A percentile compares a stretch with the other conserved stretches of the same genome.
Conservation (phyloP, 164 flowering plant genomes). For the Umbellularia californica region DNA sequence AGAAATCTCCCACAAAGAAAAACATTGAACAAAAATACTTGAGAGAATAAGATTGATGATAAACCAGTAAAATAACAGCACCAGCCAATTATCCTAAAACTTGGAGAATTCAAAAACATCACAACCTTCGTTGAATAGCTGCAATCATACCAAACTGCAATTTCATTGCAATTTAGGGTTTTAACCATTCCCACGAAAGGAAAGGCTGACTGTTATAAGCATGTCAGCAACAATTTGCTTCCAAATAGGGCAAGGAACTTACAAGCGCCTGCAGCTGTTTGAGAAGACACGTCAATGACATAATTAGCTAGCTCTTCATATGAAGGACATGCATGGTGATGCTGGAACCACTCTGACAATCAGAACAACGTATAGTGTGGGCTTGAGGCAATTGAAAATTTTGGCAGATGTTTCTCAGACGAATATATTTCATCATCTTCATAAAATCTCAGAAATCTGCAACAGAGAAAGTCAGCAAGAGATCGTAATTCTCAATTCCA, state of each 20-base stretch:
- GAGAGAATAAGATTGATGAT: background rate
- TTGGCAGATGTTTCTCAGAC: background rate
- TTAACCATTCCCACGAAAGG: background rate
- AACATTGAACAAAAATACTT: background rate
- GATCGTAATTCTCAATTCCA: slow-evolving; percentile 1
- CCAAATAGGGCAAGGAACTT: background rate
- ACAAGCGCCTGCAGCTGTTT: background rate
- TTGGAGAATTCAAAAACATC: background rate
- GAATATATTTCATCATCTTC: background rate
- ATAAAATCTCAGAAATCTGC: slow-evolving; percentile 82
- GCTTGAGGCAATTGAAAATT: background rate
- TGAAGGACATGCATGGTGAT: background rate
- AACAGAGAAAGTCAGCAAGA: slow-evolving; percentile 7
- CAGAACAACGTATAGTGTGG: background rate
- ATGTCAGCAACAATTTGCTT: slow-evolving; percentile 1
- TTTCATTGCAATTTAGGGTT: background rate
- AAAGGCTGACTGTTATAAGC: background rate
- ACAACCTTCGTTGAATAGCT: background rate
- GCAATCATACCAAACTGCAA: background rate
- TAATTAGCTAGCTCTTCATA: background rate
- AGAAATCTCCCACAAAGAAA: background rate
- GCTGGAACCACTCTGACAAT: background rate
- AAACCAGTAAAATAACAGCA: background rate
- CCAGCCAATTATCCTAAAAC: background rate
- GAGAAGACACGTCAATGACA: background rate